Evolutionary conservation across 495 filamentous ascomycete genomes (phyloP).

Genomic region (Mytilinidion resinicola): DNA sequence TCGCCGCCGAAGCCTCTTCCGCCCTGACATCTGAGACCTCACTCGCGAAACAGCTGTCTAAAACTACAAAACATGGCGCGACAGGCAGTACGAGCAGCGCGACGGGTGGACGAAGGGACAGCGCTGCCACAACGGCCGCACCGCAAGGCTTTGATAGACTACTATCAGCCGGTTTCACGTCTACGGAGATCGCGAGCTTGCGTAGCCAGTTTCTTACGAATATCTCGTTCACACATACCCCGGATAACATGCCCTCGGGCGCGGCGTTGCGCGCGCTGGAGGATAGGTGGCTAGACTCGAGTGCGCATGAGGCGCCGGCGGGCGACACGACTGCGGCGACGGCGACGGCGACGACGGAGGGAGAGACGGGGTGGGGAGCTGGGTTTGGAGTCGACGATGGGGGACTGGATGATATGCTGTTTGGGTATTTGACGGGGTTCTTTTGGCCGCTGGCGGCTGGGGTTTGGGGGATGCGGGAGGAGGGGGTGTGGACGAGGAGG

Average conservation of each 20-base stretch:
- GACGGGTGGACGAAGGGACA: slow-evolving; percentile 4
- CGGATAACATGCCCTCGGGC: slow-evolving; percentile 72
- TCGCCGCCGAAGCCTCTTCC: slow-evolving; percentile 57
- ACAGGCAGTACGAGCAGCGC: slow-evolving; percentile 5
- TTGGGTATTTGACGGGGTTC: slow-evolving; percentile 84
- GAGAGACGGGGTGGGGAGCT: slow-evolving; percentile 28
- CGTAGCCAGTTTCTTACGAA: slow-evolving; percentile 79
- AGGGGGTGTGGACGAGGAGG: slow-evolving; percentile 77
- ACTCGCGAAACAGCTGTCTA: slow-evolving; percentile 10
- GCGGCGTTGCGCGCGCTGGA: slow-evolving; percentile 61
- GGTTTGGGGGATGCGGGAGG: slow-evolving; percentile 78
- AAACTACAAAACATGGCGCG: not conserved
- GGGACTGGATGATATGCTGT: slow-evolving; percentile 75
- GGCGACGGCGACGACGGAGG: slow-evolving; percentile 33
- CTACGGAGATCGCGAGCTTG: slow-evolving; percentile 71
- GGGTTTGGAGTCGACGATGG: slow-evolving; percentile 47
- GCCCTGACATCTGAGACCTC: slow-evolving; percentile 38
- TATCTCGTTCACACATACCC: slow-evolving; percentile 68
- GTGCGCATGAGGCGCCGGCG: slow-evolving; percentile 41
- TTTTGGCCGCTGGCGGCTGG: slow-evolving; percentile 86
- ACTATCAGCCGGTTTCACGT: slow-evolving; percentile 68
- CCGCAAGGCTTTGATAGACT: slow-evolving; percentile 87
- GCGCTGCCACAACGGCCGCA: slow-evolving; percentile 48
- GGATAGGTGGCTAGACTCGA: slow-evolving; percentile 87
- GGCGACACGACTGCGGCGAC: slow-evolving; percentile 29